Evolutionary conservation across 495 filamentous ascomycete genomes (phyloP).

Genomic region (Rhypophila decipiens): DNA sequence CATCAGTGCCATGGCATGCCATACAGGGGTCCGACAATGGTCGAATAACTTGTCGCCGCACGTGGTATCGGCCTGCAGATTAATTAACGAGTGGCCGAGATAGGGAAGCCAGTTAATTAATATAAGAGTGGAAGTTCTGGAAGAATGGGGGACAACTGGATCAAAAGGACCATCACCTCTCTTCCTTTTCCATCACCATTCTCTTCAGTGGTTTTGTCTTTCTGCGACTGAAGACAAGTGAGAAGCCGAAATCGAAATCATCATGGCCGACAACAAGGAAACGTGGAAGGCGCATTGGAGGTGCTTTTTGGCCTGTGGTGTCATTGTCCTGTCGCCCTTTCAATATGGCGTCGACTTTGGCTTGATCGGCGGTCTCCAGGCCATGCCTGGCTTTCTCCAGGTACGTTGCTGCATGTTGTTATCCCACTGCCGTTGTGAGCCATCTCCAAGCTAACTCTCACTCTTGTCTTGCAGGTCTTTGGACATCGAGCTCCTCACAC

Average conservation of each 20-base stretch:
- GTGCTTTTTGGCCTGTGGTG: constrained; percentile 36
- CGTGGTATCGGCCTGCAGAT: neutral
- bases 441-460: too few relatives aligned
- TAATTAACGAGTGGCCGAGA: neutral
- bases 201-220: neutral
- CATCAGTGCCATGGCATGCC: neutral
- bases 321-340: constrained; percentile 49
- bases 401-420: constrained; percentile 10
- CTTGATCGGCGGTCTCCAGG: constrained; percentile 54
- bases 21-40: neutral
- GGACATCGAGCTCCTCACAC: constrained; percentile 35
- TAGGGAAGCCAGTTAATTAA: neutral
- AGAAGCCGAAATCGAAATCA: neutral
- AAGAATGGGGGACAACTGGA: neutral
- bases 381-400: constrained; percentile 56
- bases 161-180: too few relatives aligned
- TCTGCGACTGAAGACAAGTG: neutral
- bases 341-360: constrained; percentile 61
- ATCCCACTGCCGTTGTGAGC: neutral
- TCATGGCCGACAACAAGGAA: constrained; percentile 7
- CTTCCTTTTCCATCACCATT: neutral
- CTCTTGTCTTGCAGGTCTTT: constrained; percentile 31
- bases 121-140: neutral
- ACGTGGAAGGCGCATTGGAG: constrained; percentile 33
- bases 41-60: neutral